Evolutionary conservation across 345 rosid species (phyloP), one percentile per base, ranked within the genome.

Genomic region (Carallia brachiata): DNA sequence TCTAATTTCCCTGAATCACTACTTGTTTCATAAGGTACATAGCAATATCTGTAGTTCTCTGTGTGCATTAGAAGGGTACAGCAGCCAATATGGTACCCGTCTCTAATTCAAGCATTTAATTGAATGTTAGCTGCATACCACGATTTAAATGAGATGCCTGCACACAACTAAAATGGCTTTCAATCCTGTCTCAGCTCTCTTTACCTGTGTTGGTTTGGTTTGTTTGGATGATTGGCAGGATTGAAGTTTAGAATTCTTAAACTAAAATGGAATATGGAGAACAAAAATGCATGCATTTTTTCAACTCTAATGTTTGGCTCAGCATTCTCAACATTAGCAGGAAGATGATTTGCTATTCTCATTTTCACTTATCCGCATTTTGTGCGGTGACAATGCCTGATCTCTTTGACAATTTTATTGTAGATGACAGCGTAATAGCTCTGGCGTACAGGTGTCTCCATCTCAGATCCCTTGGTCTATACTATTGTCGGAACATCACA

Each of bases 401-500:
- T 59, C 36, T 30, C 66, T 17, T 36, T 6, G 17, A 36, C 8
- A 7, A 50, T 60, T 52, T 72, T 67, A 5, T 40, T 77, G 81
- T 81, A 95, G 99, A 90, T 69, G 88, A 92, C 4, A 90, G 98
- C 63, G 94, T 95, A 76, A 85, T 95, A 56, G 92, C 99, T 59
- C 70, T 95, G 84, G 99, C 98, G 65, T 76, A 84, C 19, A 34
- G 90, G 74, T 95, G 99, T 75, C 85, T 80, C 39, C 94, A 86
- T 77, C 77, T 92, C 72, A 83, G 79, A 52, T 90, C 99, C 40
- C 84, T 95, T 13, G 96, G 91, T 37, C 68, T 95, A 62, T 95
- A 95, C 89, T 95, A 92, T 67, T 92, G 98, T 70, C 87, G 86
- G 55, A 89, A 92, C 86, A 90, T 92, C 65, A 95, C 98, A 0